These are phyloP conservation scores for Zygosaccharomyces pseudorouxii DNA, from an alignment of 805 yeast species.

Conservation along the genomic window DNA sequence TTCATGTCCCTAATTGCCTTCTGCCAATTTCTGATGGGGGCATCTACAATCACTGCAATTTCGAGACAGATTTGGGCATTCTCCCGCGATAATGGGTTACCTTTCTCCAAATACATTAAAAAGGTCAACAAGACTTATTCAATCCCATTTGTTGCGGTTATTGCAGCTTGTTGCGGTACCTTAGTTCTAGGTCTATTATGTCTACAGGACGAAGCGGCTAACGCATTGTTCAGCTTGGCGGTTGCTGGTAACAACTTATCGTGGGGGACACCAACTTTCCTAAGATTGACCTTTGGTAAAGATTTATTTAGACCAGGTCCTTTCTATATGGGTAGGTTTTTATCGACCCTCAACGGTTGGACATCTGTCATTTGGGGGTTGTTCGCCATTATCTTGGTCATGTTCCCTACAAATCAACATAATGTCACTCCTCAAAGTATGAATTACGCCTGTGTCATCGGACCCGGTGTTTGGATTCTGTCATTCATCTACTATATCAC, in stretches of 20 bases:
- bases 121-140: constrained; percentile 50
- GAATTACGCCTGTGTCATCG: constrained; percentile 71
- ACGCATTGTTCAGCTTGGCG: constrained; percentile 42
- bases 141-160: constrained; percentile 65
- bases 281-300: constrained; percentile 43
- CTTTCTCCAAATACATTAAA: constrained; percentile 52
- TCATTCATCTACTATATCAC: constrained; percentile 48
- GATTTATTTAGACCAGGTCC: constrained; percentile 59
- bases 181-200: constrained; percentile 39
- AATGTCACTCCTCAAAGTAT: constrained; percentile 41
- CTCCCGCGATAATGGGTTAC: constrained; percentile 73
- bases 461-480: constrained; percentile 55
- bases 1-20: constrained; percentile 55
- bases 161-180: constrained; percentile 37
- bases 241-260: constrained; percentile 42
- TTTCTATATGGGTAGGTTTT: constrained; percentile 52
- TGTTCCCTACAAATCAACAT: constrained; percentile 51
- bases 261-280: constrained; percentile 39
- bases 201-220: constrained; percentile 41
- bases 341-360: constrained; percentile 45
- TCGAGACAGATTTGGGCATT: constrained; percentile 74
- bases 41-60: constrained; percentile 55
- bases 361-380: constrained; percentile 46
- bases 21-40: constrained; percentile 65
- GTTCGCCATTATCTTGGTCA: constrained; percentile 51